phyloP scores from a whole-genome alignment of 352 stramenopile species.

The Phytophthora niederhauseri region DNA sequence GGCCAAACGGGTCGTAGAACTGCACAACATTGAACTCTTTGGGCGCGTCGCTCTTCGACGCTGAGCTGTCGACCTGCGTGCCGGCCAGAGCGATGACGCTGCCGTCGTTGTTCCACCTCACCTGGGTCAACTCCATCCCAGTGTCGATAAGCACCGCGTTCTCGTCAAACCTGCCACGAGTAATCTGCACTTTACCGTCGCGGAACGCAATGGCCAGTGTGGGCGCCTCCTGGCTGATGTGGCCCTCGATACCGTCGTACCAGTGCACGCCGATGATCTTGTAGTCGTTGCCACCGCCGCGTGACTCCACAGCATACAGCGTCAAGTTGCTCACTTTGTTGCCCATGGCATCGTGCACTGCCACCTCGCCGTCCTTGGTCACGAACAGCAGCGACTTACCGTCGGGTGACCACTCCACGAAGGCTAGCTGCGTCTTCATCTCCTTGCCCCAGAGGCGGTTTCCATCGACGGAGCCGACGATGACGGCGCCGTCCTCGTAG shows the following conservation, averaged over 20 bases:
- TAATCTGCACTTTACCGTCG: conserved; percentile 93
- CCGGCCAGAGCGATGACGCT: conserved; percentile 90
- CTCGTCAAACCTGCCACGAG: conserved; percentile 85
- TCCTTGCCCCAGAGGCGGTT: conserved; percentile 96
- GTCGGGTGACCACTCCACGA: conserved; percentile 95
- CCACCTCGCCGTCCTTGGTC: conserved; percentile 83
- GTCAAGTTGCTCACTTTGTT: conserved; percentile 86
- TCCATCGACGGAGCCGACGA: conserved; percentile 94
- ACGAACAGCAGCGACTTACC: conserved; percentile 90
- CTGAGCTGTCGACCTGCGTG: conserved; percentile 49
- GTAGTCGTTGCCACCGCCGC: conserved; percentile 49
- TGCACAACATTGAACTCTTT: conserved; percentile 90
- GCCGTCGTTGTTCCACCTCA: conserved; percentile 93
- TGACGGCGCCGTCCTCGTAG: conserved; percentile 95
- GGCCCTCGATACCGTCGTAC: conserved; percentile 89
- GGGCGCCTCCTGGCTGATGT: conserved; percentile 88
- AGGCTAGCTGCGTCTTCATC: conserved; percentile 90
- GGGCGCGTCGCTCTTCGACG: conserved; percentile 34
- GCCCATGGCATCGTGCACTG: conserved; percentile 87
- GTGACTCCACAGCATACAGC: conserved; percentile 76
- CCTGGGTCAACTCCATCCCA: conserved; percentile 84
- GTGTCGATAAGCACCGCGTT: conserved; percentile 92
- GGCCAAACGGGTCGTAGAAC: conserved; percentile 93
- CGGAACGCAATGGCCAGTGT: conserved; percentile 93
- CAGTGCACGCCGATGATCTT: conserved; percentile 86